A percentile compares a stretch with the other conserved stretches of the same genome.
Evolutionary conservation across 2,329 filamentous ascomycete genomes (phyloP).

Genomic region (Aureobasidium sp.): DNA sequence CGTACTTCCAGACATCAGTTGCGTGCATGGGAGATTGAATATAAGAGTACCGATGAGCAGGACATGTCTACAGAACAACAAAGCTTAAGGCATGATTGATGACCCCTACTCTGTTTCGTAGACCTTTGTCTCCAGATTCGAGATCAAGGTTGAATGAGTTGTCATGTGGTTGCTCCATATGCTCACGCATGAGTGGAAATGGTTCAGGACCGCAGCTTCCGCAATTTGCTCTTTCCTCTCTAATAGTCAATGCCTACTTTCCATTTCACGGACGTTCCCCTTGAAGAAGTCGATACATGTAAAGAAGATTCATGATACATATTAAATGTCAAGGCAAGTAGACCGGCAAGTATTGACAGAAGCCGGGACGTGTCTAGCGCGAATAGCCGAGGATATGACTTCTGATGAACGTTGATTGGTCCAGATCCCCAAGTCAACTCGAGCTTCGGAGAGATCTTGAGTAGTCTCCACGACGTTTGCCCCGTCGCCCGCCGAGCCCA

Average conservation of each 20-base stretch:
- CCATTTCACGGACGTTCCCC: no score
- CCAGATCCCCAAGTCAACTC: neutral
- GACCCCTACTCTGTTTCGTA: neutral
- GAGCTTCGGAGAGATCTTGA: neutral
- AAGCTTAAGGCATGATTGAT: neutral
- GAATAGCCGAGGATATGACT: neutral
- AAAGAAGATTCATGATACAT: neutral
- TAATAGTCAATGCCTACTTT: neutral
- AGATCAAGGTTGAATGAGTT: neutral
- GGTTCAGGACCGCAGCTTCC: neutral
- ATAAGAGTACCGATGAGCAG: neutral
- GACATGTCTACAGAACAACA: neutral
- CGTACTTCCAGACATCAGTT: neutral
- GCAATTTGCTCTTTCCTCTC: neutral
- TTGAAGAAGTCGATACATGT: no score
- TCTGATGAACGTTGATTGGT: neutral
- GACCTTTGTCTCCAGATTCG: neutral
- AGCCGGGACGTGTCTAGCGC: neutral
- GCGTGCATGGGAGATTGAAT: neutral
- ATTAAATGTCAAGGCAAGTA: neutral
- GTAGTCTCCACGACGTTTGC: neutral
- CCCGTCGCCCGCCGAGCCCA: conserved; percentile 6
- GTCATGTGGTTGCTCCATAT: neutral
- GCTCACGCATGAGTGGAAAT: neutral
- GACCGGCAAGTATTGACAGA: conserved; percentile 4